Conservation (phyloP, 2,329 filamentous ascomycete species). For the Alternaria metachromatica region DNA sequence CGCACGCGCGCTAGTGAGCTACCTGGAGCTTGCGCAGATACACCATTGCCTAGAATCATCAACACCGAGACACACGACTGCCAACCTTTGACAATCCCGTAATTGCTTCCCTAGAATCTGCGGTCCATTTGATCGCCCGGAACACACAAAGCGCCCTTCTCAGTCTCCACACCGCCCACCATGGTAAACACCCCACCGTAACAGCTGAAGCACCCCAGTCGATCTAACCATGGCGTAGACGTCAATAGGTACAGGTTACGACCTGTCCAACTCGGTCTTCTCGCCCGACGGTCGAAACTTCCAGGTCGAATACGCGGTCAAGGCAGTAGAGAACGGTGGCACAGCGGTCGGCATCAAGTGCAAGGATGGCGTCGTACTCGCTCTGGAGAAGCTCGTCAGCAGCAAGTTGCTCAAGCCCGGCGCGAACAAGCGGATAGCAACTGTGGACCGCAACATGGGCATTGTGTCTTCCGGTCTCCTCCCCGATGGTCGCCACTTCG, state of each 20-base stretch:
- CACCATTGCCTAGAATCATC: constrained; percentile 40
- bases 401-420: constrained; percentile 95
- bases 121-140: neutral
- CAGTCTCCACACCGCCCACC: constrained; percentile 14
- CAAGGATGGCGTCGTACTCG: constrained; percentile 95
- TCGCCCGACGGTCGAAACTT: constrained; percentile 99
- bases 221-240: constrained; percentile 66
- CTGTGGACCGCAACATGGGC: constrained; percentile 90
- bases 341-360: constrained; percentile 95
- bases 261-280: constrained; percentile 99
- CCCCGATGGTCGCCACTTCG: constrained; percentile 94
- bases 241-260: constrained; percentile 99
- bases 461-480: constrained; percentile 93
- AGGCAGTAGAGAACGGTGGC: constrained; percentile 97
- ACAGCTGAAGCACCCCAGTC: constrained; percentile 5
- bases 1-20: constrained; percentile 25
- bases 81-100: neutral
- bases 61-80: constrained; percentile 16
- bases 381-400: constrained; percentile 93
- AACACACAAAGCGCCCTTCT: neutral
- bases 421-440: constrained; percentile 97
- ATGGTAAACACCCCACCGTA: constrained; percentile 36
- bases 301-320: constrained; percentile 95
- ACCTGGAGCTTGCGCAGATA: constrained; percentile 37
- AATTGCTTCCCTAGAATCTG: neutral